Evolutionary conservation across 441 rosid genomes (phyloP), one percentile per base, ranked within the genome.

Genomic region (Euphorbia corollata): DNA sequence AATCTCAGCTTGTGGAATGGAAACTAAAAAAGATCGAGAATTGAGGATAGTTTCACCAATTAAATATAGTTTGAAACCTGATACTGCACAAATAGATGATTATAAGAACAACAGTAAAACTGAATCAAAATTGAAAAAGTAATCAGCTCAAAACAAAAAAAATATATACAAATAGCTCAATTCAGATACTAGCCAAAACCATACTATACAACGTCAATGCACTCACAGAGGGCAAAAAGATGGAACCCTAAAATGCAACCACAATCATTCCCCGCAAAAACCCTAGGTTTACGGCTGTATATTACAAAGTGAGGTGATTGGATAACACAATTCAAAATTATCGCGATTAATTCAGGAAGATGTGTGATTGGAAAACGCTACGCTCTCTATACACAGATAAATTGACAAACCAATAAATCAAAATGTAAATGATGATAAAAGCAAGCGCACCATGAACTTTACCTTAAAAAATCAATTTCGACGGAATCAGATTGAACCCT

Each of bases 191-290:
- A 4, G 47, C 38, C 8, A 48, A 65, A 48, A 60, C 50, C 48
- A 13, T 23, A 64, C 70, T 9, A 57, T 8, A 57, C n/a, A 47
- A 30, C 23, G 58, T 11, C 16, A 70, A 47, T 65, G 68, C 39
- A 65, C 70, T 70, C 57, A 65, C 54, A 57, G 55, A 8, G 22
- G 16, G 38, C 18, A 68, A 61, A 68, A 61, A 72, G 81, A 79
- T 73, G 81, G 41, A 76, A 82, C 82, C 82, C 82, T 74, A 80
- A 74, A 77, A 71, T 65, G 36, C 24, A 53, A 70, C 16, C 41
- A 48, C 9, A 18, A 43, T 58, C n/a, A 36, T 39, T 69, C 64
- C 50, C 51, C 1, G 39, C 48, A 19, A 65, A 80, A 79, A 65
- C 75, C 83, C 82, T 77, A 79, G 41, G 54, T 64, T 67, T 53